A percentile compares a stretch with the other conserved stretches of the same genome.
Evolutionary conservation across 495 filamentous ascomycete genomes (phyloP).

Genomic region (Ramalina peruviana): DNA sequence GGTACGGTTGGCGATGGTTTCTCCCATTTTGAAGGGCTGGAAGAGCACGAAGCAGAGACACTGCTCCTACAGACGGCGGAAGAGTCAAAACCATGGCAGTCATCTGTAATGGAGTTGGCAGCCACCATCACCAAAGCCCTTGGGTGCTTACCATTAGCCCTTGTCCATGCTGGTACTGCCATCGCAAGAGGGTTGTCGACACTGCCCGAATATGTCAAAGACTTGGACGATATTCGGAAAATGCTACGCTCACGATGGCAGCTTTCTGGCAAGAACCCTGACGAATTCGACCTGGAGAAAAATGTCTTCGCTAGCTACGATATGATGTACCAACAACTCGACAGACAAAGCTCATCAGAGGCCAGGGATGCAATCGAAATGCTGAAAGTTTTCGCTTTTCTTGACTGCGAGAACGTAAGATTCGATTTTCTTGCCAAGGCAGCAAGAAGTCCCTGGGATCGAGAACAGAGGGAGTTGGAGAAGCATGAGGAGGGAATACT

Average conservation of each 20-base stretch:
- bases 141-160: constrained; percentile 25
- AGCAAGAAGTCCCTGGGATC: constrained; percentile 5
- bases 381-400: constrained; percentile 26
- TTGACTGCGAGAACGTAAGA: constrained; percentile 23
- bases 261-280: constrained; percentile 12
- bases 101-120: constrained; percentile 5
- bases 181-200: constrained; percentile 3
- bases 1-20: constrained; percentile 19
- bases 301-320: constrained; percentile 22
- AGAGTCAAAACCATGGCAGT: constrained; percentile 8
- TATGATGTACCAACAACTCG: constrained; percentile 17
- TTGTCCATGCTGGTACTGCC: constrained; percentile 23
- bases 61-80: constrained; percentile 22
- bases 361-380: constrained; percentile 25
- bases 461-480: no score
- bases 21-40: constrained; percentile 21
- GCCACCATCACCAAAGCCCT: constrained; percentile 16
- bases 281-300: constrained; percentile 11
- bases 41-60: constrained; percentile 17
- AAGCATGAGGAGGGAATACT: no score
- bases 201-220: constrained; percentile 15
- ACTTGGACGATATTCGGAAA: constrained; percentile 14
- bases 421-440: constrained; percentile 19
- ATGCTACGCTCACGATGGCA: not conserved
- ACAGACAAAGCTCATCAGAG: constrained; percentile 2